Evolutionary conservation across 768 basidiomycete species (phyloP), one percentile per base, ranked within the genome.

Genomic region (Coprinopsis sp.): DNA sequence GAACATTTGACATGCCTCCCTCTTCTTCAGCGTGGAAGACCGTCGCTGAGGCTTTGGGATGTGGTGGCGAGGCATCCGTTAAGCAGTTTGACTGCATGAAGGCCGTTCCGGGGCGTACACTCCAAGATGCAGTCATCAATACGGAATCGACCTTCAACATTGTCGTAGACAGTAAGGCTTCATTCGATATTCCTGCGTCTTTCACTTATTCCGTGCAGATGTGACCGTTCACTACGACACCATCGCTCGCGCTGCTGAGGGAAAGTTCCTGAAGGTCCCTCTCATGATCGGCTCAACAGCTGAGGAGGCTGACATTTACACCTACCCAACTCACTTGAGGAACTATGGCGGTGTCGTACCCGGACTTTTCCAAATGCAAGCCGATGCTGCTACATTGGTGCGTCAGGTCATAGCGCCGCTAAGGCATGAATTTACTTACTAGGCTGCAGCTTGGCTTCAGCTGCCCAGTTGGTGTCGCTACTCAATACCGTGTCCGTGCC

Each of bases 31-130:
- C 54, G 3, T 70, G 68, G 68, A 64, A 64, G 39, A 53, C 47
- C 4, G 58, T 69, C 37, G 59, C 66, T 7, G 45, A 24, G 25
- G 37, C 43, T 2, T 63, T 68, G 27, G 67, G 67, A 2, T 71
- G 66, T 45, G 64, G 67, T 28, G 61, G 36, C 7, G 55, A 38
- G 19, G 49, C 58, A 10, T 54, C 62, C 42, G 54, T 54, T 18
- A 54, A 59, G 13, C 70, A 71, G 38, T 45, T 70, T 5, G 37
- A 58, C 8, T 71, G 70, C 44, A 70, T 70, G 70, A 58, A 67
- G 47, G 50, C 53, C 11, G 59, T 66, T 4, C 58, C 67, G 12
- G 57, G 46, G 46, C 53, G 55, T 8, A 62, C 52, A 22, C 47
- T 71, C n/a, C 27, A 36, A 13, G 63, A 67, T 38, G 56, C 64